phyloP scores from a whole-genome alignment of 192 early-diverging fungal genomes.

The Coemansia sp. region DNA sequence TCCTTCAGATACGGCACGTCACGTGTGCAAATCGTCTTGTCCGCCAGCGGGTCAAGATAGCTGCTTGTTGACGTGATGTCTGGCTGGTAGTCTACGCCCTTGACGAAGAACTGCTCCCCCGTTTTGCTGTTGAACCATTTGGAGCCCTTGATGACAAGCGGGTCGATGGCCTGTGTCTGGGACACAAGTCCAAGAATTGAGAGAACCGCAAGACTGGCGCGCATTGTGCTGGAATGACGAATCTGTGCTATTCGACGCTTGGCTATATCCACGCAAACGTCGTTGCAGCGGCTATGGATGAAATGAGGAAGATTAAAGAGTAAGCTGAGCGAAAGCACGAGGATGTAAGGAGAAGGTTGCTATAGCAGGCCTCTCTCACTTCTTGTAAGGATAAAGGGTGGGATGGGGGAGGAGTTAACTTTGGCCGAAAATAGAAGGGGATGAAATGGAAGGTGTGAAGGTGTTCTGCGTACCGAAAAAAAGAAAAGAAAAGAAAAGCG shows the following conservation, averaged over 20 bases:
- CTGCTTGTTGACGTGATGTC: conserved; percentile 38
- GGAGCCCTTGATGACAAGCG: conserved; percentile 65
- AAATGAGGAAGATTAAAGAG: neutral
- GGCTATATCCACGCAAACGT: too few species aligned
- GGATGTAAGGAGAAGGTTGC: neutral
- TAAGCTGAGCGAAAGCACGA: neutral
- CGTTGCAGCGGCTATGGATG: too few species aligned
- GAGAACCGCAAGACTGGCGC: conserved; percentile 27
- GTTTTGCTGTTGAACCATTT: conserved; percentile 73
- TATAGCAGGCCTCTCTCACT: too few species aligned
- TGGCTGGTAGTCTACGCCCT: conserved; percentile 77
- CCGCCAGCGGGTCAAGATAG: conserved; percentile 63
- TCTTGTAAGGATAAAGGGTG: neutral
- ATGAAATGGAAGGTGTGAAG: neutral
- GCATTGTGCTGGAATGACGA: conserved; percentile 29
- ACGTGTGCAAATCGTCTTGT: conserved; percentile 60
- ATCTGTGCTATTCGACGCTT: neutral
- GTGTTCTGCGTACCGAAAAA: neutral
- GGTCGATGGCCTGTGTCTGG: conserved; percentile 57
- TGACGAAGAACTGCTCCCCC: conserved; percentile 74
- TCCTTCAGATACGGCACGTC: conserved; percentile 67
- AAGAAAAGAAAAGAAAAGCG: neutral
- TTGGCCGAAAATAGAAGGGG: neutral
- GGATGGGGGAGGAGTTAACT: neutral
- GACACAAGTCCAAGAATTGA: conserved; percentile 36